Evolutionary conservation across 2,329 filamentous ascomycete species (phyloP).

Genomic region (Exophiala mesophila): DNA sequence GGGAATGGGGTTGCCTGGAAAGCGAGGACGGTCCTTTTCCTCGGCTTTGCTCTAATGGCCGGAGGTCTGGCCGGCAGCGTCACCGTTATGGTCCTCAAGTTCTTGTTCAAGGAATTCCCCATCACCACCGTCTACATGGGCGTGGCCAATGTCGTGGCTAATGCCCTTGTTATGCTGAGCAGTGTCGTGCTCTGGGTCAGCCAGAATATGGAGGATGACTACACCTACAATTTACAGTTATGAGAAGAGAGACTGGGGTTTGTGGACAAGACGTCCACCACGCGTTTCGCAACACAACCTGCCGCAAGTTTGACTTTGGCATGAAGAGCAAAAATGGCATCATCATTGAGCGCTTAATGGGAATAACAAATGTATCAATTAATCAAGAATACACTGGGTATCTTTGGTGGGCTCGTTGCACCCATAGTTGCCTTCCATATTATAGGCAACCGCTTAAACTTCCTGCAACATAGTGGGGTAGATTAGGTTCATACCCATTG

Average conservation of each 20-base stretch:
- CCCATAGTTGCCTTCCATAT: too few species aligned
- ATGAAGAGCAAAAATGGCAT: too few species aligned
- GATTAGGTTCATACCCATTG: too few species aligned
- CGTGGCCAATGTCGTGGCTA: constrained; percentile 61
- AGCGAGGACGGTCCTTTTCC: constrained; percentile 61
- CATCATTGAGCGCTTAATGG: too few species aligned
- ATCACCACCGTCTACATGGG: constrained; percentile 64
- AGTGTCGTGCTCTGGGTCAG: constrained; percentile 62
- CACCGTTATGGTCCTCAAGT: constrained; percentile 64
- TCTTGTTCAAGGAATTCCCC: constrained; percentile 55
- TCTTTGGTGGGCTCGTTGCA: too few species aligned
- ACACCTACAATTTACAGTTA: constrained; percentile 64
- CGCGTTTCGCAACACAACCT: too few species aligned
- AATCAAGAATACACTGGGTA: too few species aligned
- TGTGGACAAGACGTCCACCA: too few species aligned
- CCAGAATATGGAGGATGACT: constrained; percentile 69
- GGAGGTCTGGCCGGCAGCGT: constrained; percentile 63
- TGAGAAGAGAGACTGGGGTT: constrained; percentile 30
- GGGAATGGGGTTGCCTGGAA: constrained; percentile 67
- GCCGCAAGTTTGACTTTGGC: too few species aligned
- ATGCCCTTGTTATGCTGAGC: constrained; percentile 64
- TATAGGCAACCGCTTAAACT: too few species aligned
- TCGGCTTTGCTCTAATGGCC: constrained; percentile 65
- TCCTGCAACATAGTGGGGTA: too few species aligned
- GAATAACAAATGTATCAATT: too few species aligned